These are phyloP conservation scores for Annulohypoxylon maeteangense DNA, from an alignment of 495 filamentous ascomycete genomes.

Conservation along the genomic window DNA sequence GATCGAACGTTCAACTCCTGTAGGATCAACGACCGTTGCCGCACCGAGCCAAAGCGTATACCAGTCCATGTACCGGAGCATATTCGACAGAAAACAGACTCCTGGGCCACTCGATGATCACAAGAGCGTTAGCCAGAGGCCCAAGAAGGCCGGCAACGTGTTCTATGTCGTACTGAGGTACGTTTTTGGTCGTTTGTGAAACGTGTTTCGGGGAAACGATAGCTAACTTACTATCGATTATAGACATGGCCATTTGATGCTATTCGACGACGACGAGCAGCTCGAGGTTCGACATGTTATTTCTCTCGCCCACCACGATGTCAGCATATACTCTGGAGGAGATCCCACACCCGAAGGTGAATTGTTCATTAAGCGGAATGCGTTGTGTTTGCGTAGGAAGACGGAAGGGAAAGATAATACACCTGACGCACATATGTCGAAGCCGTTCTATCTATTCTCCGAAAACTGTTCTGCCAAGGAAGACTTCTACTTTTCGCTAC, in stretches of 20 bases:
- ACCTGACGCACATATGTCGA: constrained; percentile 65
- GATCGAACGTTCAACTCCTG: constrained; percentile 85
- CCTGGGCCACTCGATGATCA: constrained; percentile 61
- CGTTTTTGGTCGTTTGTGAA: constrained; percentile 38
- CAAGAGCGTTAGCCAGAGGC: constrained; percentile 64
- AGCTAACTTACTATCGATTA: constrained; percentile 27
- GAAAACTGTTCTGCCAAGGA: constrained; percentile 96
- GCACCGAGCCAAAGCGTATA: constrained; percentile 91
- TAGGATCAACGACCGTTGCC: constrained; percentile 71
- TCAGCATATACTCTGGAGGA: constrained; percentile 87
- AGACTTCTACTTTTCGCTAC: constrained; percentile 94
- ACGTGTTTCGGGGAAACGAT: background rate
- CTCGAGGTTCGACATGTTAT: constrained; percentile 95
- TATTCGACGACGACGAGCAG: constrained; percentile 91
- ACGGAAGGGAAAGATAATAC: constrained; percentile 66
- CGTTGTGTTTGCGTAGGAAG: constrained; percentile 82
- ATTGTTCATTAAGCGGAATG: constrained; percentile 94
- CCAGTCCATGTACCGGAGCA: constrained; percentile 95
- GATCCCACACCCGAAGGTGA: constrained; percentile 88
- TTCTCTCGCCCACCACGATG: constrained; percentile 84
- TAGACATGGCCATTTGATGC: constrained; percentile 95
- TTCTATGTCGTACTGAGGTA: constrained; percentile 93
- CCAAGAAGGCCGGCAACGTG: constrained; percentile 84
- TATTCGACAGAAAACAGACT: constrained; percentile 84
- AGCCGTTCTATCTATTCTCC: constrained; percentile 92